Evolutionary conservation across 768 basidiomycete genomes (phyloP).

Genomic region (Trametes maxima): DNA sequence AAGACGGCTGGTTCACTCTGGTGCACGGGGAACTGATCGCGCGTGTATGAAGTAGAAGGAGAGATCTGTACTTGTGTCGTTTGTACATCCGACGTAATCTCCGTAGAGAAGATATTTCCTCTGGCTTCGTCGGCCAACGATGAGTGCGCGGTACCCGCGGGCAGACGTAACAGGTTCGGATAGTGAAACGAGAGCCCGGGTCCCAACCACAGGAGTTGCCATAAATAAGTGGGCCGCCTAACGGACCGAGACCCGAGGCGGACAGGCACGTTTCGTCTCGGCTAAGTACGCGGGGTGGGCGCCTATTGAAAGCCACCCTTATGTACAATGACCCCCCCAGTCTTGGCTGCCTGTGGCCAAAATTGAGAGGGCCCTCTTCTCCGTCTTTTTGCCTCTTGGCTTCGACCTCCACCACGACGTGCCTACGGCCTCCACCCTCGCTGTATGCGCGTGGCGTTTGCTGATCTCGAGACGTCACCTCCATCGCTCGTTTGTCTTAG

Average conservation of each 20-base stretch:
- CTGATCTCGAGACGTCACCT: not conserved
- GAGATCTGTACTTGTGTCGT: not conserved
- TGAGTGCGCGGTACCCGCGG: too few relatives aligned
- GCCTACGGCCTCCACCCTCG: not conserved
- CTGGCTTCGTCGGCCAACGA: too few relatives aligned
- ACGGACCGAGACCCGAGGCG: conserved; percentile 4
- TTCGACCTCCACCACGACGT: not conserved
- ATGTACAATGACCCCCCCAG: too few relatives aligned
- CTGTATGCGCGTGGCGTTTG: not conserved
- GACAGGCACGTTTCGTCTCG: not conserved
- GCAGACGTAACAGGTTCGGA: too few relatives aligned
- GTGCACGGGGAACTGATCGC: conserved; percentile 23
- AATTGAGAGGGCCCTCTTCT: not conserved
- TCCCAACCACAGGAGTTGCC: conserved; percentile 6
- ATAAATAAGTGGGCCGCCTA: not conserved
- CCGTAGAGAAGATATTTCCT: too few relatives aligned
- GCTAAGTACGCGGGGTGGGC: not conserved
- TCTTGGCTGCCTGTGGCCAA: not conserved
- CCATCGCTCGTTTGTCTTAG: not conserved
- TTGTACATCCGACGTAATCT: not conserved
- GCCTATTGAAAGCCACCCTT: too few relatives aligned
- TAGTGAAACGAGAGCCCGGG: too few relatives aligned
- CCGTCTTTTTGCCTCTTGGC: not conserved
- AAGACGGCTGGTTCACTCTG: conserved; percentile 25
- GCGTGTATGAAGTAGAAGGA: not conserved